phyloP scores from a whole-genome alignment of 1,284 basidiomycete species.

The Mycena sp. region DNA sequence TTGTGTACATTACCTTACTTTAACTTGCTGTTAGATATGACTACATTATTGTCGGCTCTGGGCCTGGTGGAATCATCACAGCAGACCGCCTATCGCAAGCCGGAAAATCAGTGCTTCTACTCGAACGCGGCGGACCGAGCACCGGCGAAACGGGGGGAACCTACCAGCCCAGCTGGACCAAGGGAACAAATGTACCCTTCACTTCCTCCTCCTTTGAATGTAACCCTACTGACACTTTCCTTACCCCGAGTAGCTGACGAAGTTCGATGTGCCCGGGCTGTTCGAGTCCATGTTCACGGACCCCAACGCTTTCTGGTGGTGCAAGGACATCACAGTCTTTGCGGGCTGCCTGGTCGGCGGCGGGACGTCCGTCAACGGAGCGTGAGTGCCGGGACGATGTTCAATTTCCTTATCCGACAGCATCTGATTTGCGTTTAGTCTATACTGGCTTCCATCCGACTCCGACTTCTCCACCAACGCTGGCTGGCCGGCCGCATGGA shows the following conservation, averaged over 20 bases:
- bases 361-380: slow-evolving; percentile 71
- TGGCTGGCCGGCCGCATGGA: slow-evolving; percentile 68
- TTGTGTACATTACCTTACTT: not conserved
- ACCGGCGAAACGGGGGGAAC: slow-evolving; percentile 69
- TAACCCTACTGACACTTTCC: not conserved
- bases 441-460: slow-evolving; percentile 66
- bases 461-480: slow-evolving; percentile 59
- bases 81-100: slow-evolving; percentile 69
- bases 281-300: slow-evolving; percentile 73
- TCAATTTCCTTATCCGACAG: slow-evolving; percentile 4
- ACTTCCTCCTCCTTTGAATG: not conserved
- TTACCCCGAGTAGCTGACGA: slow-evolving; percentile 55
- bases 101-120: slow-evolving; percentile 68
- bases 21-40: slow-evolving; percentile 40
- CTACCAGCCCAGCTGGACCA: slow-evolving; percentile 62
- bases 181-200: slow-evolving; percentile 58
- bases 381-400: slow-evolving; percentile 48
- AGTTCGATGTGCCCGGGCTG: slow-evolving; percentile 71
- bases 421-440: slow-evolving; percentile 39
- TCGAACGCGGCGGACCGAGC: slow-evolving; percentile 71
- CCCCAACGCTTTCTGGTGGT: slow-evolving; percentile 68
- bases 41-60: slow-evolving; percentile 70
- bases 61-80: slow-evolving; percentile 52
- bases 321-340: slow-evolving; percentile 70
- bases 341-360: slow-evolving; percentile 73